Evolutionary conservation across 805 yeast species (phyloP), one percentile per base, ranked within the genome.

Genomic region (Wickerhamomyces sydowiorum): DNA sequence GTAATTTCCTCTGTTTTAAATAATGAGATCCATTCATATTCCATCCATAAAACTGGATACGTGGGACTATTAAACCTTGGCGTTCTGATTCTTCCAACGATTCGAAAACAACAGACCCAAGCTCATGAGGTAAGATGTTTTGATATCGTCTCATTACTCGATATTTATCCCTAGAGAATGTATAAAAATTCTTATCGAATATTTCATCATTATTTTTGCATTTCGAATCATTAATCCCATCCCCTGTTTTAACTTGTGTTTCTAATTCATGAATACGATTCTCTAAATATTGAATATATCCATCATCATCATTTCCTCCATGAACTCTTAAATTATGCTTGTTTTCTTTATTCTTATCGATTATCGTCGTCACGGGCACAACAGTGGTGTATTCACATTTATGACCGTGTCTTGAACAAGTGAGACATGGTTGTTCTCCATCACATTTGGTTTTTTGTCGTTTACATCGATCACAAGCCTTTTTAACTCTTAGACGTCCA

Each of bases 31-130:
- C 85, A n/a, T 73, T 64, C 75, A 78, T 62, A 53, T 80, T 80
- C 84, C 85, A 80, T 14, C 82, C 84, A 50, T 75, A 80, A 39
- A 69, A 73, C 52, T 80, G 82, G n/a, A 69, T 62, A 36, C 84
- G 57, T 5, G 84, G 84, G n/a, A 73, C 46, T 12, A 59, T 51
- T 13, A 76, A 64, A 14, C 61, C 53, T 19, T 56, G 48, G 7
- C 39, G 15, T 37, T 60, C 58, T 42, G 61, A 64, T 6, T 59
- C 59, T 8, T 62, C 48, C 9, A 76, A 59, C 29, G 63, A 47
- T 10, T 60, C 49, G 44, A 58, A 58, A 43, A 67, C 46, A 12
- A 60, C 46, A 18, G 50, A 43, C 21, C 75, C 73, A 34, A 75
- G 50, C 39, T 67, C 69, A 18, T 49, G 54, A 6, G 73, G 65